Evolutionary conservation across 2,329 filamentous ascomycete genomes (phyloP).

Genomic region (Cladosporium phlei): DNA sequence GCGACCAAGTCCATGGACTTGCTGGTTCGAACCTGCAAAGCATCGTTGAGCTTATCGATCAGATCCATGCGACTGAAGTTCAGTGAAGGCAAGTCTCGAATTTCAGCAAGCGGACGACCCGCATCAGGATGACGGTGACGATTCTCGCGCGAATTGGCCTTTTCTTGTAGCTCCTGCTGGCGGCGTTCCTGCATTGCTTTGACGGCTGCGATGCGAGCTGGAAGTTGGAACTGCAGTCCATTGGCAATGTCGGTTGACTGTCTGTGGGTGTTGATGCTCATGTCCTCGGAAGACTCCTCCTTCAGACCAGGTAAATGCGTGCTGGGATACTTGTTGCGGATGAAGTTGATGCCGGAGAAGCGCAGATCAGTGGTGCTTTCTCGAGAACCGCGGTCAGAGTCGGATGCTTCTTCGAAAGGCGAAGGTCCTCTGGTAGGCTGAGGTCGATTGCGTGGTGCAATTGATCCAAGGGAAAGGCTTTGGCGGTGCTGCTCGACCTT

Average conservation of each 20-base stretch:
- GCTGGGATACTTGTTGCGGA: slow-evolving; percentile 26
- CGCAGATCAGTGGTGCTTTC: slow-evolving; percentile 27
- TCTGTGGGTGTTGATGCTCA: slow-evolving; percentile 33
- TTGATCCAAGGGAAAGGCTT: slow-evolving; percentile 15
- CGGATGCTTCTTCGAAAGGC: slow-evolving; percentile 23
- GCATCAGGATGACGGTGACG: slow-evolving; percentile 26
- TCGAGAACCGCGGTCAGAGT: slow-evolving; percentile 18
- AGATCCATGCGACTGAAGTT: slow-evolving; percentile 46
- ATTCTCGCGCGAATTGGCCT: slow-evolving; percentile 22
- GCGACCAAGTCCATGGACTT: slow-evolving; percentile 36
- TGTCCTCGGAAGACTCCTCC: slow-evolving; percentile 46
- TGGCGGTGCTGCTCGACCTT: slow-evolving; percentile 21
- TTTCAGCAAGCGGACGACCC: slow-evolving; percentile 32
- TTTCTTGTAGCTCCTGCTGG: slow-evolving; percentile 29
- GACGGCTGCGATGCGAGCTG: slow-evolving; percentile 32
- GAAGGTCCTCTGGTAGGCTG: slow-evolving; percentile 14
- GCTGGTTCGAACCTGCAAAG: slow-evolving; percentile 29
- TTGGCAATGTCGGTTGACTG: slow-evolving; percentile 14
- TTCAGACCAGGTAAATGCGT: slow-evolving; percentile 42
- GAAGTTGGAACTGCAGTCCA: slow-evolving; percentile 26
- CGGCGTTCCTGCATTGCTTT: slow-evolving; percentile 34
- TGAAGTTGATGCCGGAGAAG: slow-evolving; percentile 20
- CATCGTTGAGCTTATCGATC: slow-evolving; percentile 43
- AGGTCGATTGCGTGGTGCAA: slow-evolving; percentile 23
- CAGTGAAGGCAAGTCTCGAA: slow-evolving; percentile 42